phyloP scores from a whole-genome alignment of 2,329 filamentous ascomycete species.

The Arthroderma uncinatum region DNA sequence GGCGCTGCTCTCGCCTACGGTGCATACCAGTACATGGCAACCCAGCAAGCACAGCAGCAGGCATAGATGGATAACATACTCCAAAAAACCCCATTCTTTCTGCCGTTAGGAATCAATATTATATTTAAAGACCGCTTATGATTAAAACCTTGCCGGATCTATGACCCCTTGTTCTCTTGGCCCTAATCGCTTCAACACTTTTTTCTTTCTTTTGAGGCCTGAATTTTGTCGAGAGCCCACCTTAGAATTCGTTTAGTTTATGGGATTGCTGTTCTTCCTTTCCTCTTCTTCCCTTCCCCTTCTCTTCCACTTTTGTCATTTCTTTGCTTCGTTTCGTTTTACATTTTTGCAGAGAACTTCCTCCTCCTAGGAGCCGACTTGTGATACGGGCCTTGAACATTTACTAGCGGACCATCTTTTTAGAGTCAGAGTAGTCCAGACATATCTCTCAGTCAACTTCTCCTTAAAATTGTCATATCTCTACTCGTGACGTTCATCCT shows the following conservation, averaged over 20 bases:
- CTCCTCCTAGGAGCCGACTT: neutral
- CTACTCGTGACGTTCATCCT: no score
- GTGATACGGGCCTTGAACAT: neutral
- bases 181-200: neutral
- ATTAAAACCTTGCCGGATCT: conserved; percentile 4
- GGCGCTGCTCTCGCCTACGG: conserved; percentile 67
- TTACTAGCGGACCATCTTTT: neutral
- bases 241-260: conserved; percentile 5
- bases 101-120: neutral
- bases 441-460: neutral
- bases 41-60: conserved; percentile 9
- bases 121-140: conserved; percentile 1
- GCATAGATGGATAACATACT: neutral
- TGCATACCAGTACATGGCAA: conserved; percentile 66
- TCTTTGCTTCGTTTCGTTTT: neutral
- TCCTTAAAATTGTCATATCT: no score
- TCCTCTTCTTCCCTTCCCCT: neutral
- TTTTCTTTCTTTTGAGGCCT: neutral
- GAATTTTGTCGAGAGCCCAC: neutral
- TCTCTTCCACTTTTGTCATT: neutral
- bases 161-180: neutral
- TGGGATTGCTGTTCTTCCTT: neutral
- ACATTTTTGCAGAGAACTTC: neutral
- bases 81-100: neutral
- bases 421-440: neutral